Conservation (phyloP, 192 early-diverging fungal species). For the Umbelopsis sp. region DNA sequence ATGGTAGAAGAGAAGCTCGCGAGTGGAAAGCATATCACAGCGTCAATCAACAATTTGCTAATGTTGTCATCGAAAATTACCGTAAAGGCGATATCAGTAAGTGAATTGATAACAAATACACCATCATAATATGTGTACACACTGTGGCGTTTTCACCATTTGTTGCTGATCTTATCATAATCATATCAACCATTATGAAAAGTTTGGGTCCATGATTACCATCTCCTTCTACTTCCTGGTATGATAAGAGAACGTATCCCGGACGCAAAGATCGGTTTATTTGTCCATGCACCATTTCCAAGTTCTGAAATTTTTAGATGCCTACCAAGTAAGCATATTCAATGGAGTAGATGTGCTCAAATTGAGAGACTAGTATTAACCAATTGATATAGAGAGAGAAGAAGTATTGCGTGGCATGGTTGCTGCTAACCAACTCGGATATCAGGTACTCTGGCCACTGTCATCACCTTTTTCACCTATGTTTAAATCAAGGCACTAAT, state of each 20-base stretch:
- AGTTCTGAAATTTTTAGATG: conserved; percentile 96
- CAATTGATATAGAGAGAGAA: conserved; percentile 59
- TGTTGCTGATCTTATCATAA: too few relatives aligned
- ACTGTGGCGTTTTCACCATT: too few relatives aligned
- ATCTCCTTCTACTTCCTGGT: conserved; percentile 85
- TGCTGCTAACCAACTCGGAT: conserved; percentile 90
- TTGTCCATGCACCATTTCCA: conserved; percentile 96
- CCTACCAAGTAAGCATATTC: conserved; percentile 68
- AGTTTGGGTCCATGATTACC: conserved; percentile 98
- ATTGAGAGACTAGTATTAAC: too few relatives aligned
- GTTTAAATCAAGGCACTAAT: not conserved
- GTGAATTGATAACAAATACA: too few relatives aligned
- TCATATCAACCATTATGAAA: too few relatives aligned
- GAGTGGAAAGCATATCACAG: conserved; percentile 80
- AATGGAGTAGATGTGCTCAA: too few relatives aligned
- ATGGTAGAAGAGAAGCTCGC: conserved; percentile 60
- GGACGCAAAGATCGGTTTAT: conserved; percentile 87
- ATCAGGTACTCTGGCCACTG: conserved; percentile 58
- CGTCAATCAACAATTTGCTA: conserved; percentile 81
- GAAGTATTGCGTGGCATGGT: conserved; percentile 89
- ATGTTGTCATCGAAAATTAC: conserved; percentile 72
- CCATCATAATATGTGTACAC: too few relatives aligned
- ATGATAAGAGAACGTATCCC: conserved; percentile 85
- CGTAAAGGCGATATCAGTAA: conserved; percentile 76
- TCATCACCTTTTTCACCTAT: not conserved